phyloP scores from a whole-genome alignment of 805 yeast species.

The Teunomyces atbi region DNA sequence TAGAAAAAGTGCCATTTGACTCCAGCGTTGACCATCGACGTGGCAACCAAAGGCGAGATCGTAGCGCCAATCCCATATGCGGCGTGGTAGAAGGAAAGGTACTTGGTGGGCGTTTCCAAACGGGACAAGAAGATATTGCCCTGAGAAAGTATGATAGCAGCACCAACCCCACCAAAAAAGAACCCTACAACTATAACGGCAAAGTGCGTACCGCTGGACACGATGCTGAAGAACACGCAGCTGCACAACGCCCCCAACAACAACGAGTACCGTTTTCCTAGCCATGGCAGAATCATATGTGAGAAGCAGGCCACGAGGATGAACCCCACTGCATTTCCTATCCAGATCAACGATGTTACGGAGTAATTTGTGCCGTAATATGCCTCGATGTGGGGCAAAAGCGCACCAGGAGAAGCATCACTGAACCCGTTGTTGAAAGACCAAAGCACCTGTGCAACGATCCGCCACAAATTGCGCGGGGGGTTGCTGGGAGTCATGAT shows the following conservation, averaged over 20 bases:
- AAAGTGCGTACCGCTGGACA: slow-evolving; percentile 49
- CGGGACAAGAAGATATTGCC: slow-evolving; percentile 51
- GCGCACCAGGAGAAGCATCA: slow-evolving; percentile 62
- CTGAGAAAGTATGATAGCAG: slow-evolving; percentile 49
- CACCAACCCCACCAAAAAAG: slow-evolving; percentile 58
- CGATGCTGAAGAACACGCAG: slow-evolving; percentile 42
- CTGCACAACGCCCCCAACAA: slow-evolving; percentile 37
- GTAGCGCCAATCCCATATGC: slow-evolving; percentile 73
- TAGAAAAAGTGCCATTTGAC: slow-evolving; percentile 55
- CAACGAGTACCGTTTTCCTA: slow-evolving; percentile 43
- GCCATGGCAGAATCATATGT: slow-evolving; percentile 38
- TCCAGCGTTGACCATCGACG: slow-evolving; percentile 50
- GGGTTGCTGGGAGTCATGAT: slow-evolving; percentile 43
- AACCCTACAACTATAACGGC: slow-evolving; percentile 49
- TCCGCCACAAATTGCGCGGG: slow-evolving; percentile 41
- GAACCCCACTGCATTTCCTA: slow-evolving; percentile 56
- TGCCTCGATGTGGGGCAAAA: slow-evolving; percentile 53
- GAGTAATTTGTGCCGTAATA: slow-evolving; percentile 49
- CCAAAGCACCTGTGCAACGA: slow-evolving; percentile 42
- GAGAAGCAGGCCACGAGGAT: slow-evolving; percentile 50
- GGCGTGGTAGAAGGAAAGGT: slow-evolving; percentile 66
- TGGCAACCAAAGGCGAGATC: slow-evolving; percentile 62
- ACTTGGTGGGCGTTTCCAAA: slow-evolving; percentile 52
- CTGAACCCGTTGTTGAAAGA: slow-evolving; percentile 42
- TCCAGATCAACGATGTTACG: slow-evolving; percentile 57